Conservation (phyloP, 257 asterid genomes). For the Primulina huaijiensis region DNA sequence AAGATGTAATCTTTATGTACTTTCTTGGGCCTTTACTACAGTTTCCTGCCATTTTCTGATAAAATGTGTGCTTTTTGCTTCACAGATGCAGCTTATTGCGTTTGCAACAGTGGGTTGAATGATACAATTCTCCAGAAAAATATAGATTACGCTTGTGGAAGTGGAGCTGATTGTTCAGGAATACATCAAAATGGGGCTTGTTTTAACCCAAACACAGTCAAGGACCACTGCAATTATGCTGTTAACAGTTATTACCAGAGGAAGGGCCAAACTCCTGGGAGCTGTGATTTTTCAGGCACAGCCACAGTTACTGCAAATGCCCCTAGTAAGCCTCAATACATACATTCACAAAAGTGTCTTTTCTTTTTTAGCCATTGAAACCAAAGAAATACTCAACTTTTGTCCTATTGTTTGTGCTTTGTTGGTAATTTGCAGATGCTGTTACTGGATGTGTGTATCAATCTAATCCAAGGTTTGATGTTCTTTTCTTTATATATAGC, state of each 20-base stretch:
- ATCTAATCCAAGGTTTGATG: slow-evolving; percentile 44
- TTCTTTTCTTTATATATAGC: not conserved
- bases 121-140: slow-evolving; percentile 47
- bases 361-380: not conserved
- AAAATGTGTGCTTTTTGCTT: not conserved
- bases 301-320: slow-evolving; percentile 36
- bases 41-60: not conserved
- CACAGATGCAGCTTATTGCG: not conserved
- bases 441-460: slow-evolving; percentile 44
- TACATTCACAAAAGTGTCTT: not conserved
- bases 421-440: slow-evolving; percentile 26
- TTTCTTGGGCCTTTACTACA: not conserved
- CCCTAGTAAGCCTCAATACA: slow-evolving; percentile 45
- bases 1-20: slow-evolving; percentile 24
- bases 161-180: slow-evolving; percentile 68
- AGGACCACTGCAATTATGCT: slow-evolving; percentile 88
- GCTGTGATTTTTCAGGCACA: slow-evolving; percentile 68
- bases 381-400: not conserved
- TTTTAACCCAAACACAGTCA: slow-evolving; percentile 67
- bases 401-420: not conserved
- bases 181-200: slow-evolving; percentile 63
- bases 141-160: slow-evolving; percentile 91
- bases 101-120: slow-evolving; percentile 45
- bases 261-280: slow-evolving; percentile 40
- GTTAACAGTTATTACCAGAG: slow-evolving; percentile 85